These are phyloP conservation scores for Keithomyces neogunnii DNA, from an alignment of 2,329 filamentous ascomycete species.

Conservation along the genomic window DNA sequence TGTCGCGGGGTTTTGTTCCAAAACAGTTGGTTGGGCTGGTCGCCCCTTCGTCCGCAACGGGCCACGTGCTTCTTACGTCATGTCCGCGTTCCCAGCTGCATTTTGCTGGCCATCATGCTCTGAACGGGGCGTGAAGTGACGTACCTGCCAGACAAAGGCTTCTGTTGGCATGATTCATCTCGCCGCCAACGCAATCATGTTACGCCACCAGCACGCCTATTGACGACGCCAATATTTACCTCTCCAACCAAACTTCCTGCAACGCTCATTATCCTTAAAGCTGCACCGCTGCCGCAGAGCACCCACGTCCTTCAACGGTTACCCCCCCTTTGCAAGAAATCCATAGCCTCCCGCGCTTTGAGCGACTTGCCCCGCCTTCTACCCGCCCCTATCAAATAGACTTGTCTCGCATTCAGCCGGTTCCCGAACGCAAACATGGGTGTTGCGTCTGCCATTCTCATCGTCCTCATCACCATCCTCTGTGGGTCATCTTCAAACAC, in stretches of 20 bases:
- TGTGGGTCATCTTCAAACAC: constrained; percentile 27
- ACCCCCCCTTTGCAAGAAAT: too few relatives aligned
- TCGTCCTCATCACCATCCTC: constrained; percentile 44
- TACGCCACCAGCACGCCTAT: constrained; percentile 5
- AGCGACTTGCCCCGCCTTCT: not conserved
- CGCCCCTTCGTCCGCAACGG: not conserved
- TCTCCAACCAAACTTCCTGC: not conserved
- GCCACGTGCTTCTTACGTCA: not conserved
- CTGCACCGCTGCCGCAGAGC: too few relatives aligned
- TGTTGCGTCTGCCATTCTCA: constrained; percentile 36
- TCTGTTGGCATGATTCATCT: not conserved
- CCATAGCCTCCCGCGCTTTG: not conserved
- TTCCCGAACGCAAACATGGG: constrained; percentile 33
- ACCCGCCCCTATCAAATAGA: not conserved
- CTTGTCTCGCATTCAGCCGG: not conserved
- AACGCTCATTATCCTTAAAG: too few relatives aligned
- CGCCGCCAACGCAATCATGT: constrained; percentile 8
- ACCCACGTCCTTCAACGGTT: too few relatives aligned
- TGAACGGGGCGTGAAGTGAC: not conserved
- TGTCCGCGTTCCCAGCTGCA: not conserved
- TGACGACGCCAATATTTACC: not conserved
- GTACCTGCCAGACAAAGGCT: not conserved
- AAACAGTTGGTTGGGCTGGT: not conserved
- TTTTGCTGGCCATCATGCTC: not conserved
- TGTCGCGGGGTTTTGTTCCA: not conserved